Percentiles rank a stretch among this genome's conserved stretches.
phyloP scores from a whole-genome alignment of 345 rosid species.

The Syzygium oleosum region DNA sequence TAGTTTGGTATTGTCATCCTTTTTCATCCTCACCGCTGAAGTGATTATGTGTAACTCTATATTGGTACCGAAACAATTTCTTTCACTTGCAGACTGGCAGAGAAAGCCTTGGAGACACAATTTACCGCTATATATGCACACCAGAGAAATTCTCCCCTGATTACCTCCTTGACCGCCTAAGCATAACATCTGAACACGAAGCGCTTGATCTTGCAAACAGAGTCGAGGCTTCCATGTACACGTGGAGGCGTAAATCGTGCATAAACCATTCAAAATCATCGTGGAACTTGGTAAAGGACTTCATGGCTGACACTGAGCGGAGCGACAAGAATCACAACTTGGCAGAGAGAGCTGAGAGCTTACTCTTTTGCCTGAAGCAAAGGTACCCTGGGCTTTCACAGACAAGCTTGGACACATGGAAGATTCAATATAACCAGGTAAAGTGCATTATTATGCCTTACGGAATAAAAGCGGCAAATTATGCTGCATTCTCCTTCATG shows the following conservation, averaged over 20 bases:
- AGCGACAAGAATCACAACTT: conserved; percentile 67
- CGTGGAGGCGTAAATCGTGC: conserved; percentile 91
- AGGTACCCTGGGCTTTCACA: conserved; percentile 86
- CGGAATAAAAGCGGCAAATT: neutral
- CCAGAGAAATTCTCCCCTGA: conserved; percentile 69
- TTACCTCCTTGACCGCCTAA: conserved; percentile 55
- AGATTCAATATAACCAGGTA: conserved; percentile 79
- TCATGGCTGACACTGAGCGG: conserved; percentile 50
- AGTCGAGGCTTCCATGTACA: conserved; percentile 82
- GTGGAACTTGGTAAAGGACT: conserved; percentile 81
- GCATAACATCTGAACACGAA: conserved; percentile 73
- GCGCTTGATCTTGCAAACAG: conserved; percentile 85
- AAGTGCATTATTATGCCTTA: neutral
- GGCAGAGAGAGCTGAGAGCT: conserved; percentile 78
- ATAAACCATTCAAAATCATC: conserved; percentile 63
- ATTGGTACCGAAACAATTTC: neutral
- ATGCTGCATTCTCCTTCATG: neutral
- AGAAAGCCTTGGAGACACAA: conserved; percentile 70
- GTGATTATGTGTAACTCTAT: neutral
- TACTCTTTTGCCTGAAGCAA: conserved; percentile 76
- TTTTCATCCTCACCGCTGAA: neutral
- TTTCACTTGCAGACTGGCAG: conserved; percentile 57
- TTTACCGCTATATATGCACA: conserved; percentile 53
- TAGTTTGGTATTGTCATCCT: neutral
- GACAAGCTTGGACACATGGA: conserved; percentile 88